Base-by-base conservation (phyloP, 1,284 basidiomycete genomes). In the Ustilago loliicola region DNA sequence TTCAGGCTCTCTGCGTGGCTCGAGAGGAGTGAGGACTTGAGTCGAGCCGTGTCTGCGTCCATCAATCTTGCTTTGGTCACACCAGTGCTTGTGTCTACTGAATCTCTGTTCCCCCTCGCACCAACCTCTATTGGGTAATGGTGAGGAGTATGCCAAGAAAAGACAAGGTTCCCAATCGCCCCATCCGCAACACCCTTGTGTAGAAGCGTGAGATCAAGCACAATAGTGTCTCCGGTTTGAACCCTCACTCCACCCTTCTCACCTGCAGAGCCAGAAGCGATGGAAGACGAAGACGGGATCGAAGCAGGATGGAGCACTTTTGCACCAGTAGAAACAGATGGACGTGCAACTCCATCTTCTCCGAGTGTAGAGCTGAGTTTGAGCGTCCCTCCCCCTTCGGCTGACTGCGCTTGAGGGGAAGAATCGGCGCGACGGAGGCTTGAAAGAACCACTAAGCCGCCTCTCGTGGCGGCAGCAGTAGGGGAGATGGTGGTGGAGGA, bases 371-470 rank as follows among this genome's bases (percentile, higher is more conserved):
- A 61, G 30, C 66, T 61, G 27, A 57, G 42, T 15, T 59, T 64
- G 38, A 64, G 27, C 9, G 51, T 27, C n/a, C 36, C 36, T 25
- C 48, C 48, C 8, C 13, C 48, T 6, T 45, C 2, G 42, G n/a
- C 42, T 50, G 48, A 27, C 15, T 29, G 27, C 10, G 42, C 13
- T 50, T 15, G 32, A 19, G 10, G 19, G 34, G 29, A 10, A 15
- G 17, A 17, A n/a, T 50, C 68, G 17, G 61, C 70, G 21, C 57
- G 61, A 48, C 70, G 61, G 10, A 72, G 47, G 3, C 57, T 61
- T 6, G 70, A 72, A 0, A 72, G 52, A 23, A 72, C 57, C 15
- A 72, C 57, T 40, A 72, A 27, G 1, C 64, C 70, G 19, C 65
- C 55, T 19, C 29, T 54, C 9, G 19, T 29, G 5, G 55, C 45